These are phyloP conservation scores for Pestalotiopsis fici DNA, from an alignment of 2,329 filamentous ascomycete species.

Conservation along the genomic window DNA sequence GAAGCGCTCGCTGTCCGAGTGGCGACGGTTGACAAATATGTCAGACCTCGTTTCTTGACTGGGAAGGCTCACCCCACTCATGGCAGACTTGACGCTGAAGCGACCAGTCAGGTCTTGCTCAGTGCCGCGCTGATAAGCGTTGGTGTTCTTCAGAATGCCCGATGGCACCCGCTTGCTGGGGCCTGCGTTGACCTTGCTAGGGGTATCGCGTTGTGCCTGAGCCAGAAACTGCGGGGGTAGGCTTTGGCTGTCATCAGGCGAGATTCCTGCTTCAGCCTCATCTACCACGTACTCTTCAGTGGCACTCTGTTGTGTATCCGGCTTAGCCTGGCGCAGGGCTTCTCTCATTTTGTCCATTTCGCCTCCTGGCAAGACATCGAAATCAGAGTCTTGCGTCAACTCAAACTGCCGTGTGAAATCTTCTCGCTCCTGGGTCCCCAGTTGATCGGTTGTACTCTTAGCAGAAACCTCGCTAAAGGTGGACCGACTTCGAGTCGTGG, in stretches of 20 bases:
- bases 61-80: constrained; percentile 30
- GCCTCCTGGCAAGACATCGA: constrained; percentile 28
- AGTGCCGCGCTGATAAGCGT: constrained; percentile 21
- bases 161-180: constrained; percentile 21
- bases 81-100: constrained; percentile 34
- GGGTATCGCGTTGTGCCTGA: constrained; percentile 13
- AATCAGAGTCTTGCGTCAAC: constrained; percentile 33
- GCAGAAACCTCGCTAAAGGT: constrained; percentile 32
- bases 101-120: constrained; percentile 33
- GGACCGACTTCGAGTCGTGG: constrained; percentile 21
- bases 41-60: constrained; percentile 24
- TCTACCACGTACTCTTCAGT: constrained; percentile 19
- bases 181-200: constrained; percentile 5
- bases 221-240: constrained; percentile 24
- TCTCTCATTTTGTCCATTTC: constrained; percentile 20
- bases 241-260: constrained; percentile 27
- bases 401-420: constrained; percentile 37
- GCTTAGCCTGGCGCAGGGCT: constrained; percentile 25
- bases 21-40: constrained; percentile 18
- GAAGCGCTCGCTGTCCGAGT: constrained; percentile 24
- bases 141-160: constrained; percentile 37
- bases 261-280: constrained; percentile 18
- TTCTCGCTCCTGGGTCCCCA: constrained; percentile 34
- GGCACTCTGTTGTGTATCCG: constrained; percentile 21
- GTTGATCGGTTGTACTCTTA: constrained; percentile 32